Base-by-base conservation (phyloP, 495 filamentous ascomycete species). In the Immersiella caudata region DNA sequence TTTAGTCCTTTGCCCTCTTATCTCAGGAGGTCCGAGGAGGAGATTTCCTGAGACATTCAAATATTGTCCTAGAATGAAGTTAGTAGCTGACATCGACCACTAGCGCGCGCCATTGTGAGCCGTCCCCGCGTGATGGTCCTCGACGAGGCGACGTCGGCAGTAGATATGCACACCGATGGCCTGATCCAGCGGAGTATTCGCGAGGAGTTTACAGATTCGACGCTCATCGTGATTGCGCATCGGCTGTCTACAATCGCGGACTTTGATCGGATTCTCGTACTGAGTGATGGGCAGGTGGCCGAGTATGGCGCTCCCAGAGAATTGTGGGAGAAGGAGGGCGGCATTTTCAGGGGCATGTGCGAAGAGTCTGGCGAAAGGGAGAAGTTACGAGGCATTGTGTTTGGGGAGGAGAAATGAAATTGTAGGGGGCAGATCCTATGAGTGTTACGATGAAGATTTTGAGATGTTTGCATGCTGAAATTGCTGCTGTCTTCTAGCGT, bases 111-210 rank as follows among this genome's bases (percentile, higher is more conserved):
- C 40, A 94, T 96, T 71, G 88, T 96, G 33, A 81, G 87, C 5
- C 84, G 88, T 0, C 91, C 92, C 12, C 91, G 91, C 71, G 89
- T 97, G 67, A 90, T 97, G 85, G 88, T 97, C 9, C 83, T 97
- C 11, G 93, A 97, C 73, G 93, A 97, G 78, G 93, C 93, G 0
- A 97, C 93, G 0, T 90, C 87, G 5, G 91, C 93, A 2, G 92
- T 97, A 5, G 93, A 97, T 76, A 93, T 92, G 89, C 85, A 88
- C 46, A 95, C 91, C 0, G 93, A 97, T 75, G 81, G 85, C 6
- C 79, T 94, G 18, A 95, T 97, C 68, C 92, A 96, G 78, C 83
- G 89, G 14, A 90, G 86, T 58, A 96, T 97, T 68, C 85, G 92
- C 18, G 87, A 91, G 57, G 91, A 93, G 74, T 96, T 95, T 64